A percentile compares a stretch with the other conserved stretches of the same genome.
phyloP scores from a whole-genome alignment of 2,329 filamentous ascomycete genomes.

The Pseudogymnoascus sp. region DNA sequence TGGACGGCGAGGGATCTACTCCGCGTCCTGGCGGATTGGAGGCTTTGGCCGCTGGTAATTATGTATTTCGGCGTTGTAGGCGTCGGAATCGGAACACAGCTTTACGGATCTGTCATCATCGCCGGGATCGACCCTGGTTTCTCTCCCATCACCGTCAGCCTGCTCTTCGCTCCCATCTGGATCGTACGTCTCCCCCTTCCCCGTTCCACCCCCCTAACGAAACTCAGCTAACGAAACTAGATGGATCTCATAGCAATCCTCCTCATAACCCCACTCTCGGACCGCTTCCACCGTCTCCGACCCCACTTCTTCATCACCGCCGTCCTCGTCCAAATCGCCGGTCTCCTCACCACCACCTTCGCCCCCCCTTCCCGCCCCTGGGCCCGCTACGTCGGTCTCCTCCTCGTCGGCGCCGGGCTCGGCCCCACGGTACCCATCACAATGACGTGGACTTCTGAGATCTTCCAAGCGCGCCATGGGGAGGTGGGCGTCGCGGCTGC shows the following conservation, averaged over 20 bases:
- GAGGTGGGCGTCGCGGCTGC: conserved; percentile 87
- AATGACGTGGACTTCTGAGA: conserved; percentile 89
- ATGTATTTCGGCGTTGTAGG: conserved; percentile 97
- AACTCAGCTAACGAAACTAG: conserved; percentile 32
- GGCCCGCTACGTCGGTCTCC: conserved; percentile 80
- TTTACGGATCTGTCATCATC: conserved; percentile 84
- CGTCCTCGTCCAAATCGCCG: conserved; percentile 71
- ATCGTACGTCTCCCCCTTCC: conserved; percentile 50
- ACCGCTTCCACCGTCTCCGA: conserved; percentile 75
- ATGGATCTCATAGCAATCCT: conserved; percentile 87
- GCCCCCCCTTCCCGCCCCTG: conserved; percentile 60
- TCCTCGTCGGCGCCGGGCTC: conserved; percentile 84
- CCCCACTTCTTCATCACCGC: conserved; percentile 75
- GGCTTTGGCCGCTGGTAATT: conserved; percentile 74
- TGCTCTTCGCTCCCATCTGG: conserved; percentile 89
- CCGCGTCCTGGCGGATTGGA: conserved; percentile 73
- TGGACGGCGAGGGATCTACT: conserved; percentile 69
- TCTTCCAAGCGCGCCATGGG: conserved; percentile 83
- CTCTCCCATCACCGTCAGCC: conserved; percentile 66
- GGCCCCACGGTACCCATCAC: conserved; percentile 87
- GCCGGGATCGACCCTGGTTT: conserved; percentile 66
- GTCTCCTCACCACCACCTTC: conserved; percentile 73
- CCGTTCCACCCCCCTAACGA: no score
- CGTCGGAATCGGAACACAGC: conserved; percentile 82
- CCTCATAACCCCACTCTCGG: conserved; percentile 75